Evolutionary conservation across 2,329 filamentous ascomycete genomes (phyloP).

Genomic region (Daldinia eschscholtzii): DNA sequence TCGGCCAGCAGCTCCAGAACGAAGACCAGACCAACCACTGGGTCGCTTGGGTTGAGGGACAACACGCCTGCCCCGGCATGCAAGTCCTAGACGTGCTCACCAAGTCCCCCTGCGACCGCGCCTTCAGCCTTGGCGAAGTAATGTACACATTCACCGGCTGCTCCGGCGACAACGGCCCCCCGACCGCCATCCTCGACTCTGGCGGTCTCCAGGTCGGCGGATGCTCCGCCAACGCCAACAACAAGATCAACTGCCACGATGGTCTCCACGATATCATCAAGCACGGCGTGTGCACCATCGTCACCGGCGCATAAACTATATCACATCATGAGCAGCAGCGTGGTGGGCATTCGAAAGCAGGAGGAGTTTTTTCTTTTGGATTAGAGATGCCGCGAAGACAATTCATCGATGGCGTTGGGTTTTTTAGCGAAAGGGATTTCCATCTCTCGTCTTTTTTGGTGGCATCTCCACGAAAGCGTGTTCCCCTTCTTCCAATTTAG

Average conservation of each 20-base stretch:
- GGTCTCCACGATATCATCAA: conserved; percentile 39
- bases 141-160: conserved; percentile 35
- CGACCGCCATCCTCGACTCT: conserved; percentile 36
- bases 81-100: conserved; percentile 32
- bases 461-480: neutral
- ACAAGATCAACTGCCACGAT: conserved; percentile 39
- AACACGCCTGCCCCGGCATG: conserved; percentile 35
- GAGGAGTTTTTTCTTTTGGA: neutral
- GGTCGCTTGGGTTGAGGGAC: conserved; percentile 33
- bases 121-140: conserved; percentile 27
- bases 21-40: conserved; percentile 42
- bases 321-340: neutral
- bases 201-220: conserved; percentile 35
- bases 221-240: conserved; percentile 17
- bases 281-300: conserved; percentile 31
- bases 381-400: neutral
- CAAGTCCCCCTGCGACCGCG: conserved; percentile 14
- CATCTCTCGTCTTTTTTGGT: neutral
- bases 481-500: neutral
- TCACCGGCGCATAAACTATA: conserved; percentile 2
- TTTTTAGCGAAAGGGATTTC: neutral
- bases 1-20: conserved; percentile 37
- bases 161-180: conserved; percentile 21
- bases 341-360: neutral
- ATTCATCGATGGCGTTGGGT: conserved; percentile 2